A percentile compares a stretch with the other conserved stretches of the same genome.
Conservation (phyloP, 345 rosid species). For the Noccaea caerulescens region DNA sequence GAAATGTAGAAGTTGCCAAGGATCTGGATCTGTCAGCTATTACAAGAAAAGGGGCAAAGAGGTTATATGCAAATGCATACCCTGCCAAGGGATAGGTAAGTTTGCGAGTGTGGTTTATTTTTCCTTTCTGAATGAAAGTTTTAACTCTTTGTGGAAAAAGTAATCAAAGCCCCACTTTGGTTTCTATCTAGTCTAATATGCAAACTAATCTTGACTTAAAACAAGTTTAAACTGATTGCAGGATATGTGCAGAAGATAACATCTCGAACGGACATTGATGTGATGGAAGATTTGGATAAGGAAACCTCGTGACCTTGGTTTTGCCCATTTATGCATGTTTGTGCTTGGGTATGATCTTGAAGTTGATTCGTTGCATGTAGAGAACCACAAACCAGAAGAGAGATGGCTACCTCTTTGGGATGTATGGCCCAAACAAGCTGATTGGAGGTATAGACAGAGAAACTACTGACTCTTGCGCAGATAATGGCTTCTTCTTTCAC, state of each 20-base stretch:
- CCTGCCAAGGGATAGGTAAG: constrained; percentile 88
- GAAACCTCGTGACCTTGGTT: constrained; percentile 59
- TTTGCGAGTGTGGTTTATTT: constrained; percentile 9
- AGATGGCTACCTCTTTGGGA: constrained; percentile 33
- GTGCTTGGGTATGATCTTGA: constrained; percentile 24
- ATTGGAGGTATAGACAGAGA: constrained; percentile 37
- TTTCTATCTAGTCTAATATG: constrained; percentile 2
- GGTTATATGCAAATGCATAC: constrained; percentile 82
- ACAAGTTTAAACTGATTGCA: constrained; percentile 42
- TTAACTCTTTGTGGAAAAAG: not conserved
- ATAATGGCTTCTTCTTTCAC: constrained; percentile 34
- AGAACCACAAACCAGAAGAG: constrained; percentile 20
- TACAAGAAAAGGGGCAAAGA: constrained; percentile 85
- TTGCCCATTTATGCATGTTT: constrained; percentile 22
- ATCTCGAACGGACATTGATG: constrained; percentile 76
- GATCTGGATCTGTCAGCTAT: constrained; percentile 82
- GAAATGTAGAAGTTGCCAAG: constrained; percentile 89
- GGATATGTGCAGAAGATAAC: constrained; percentile 96
- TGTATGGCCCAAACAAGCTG: constrained; percentile 38
- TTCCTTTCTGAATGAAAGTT: not conserved
- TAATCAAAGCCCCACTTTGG: not conserved
- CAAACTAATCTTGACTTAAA: not conserved
- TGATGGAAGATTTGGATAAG: constrained; percentile 84
- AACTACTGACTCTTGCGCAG: constrained; percentile 38
- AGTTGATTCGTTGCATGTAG: constrained; percentile 18